Conservation (phyloP, 2,329 filamentous ascomycete genomes). For the Bipolaris gigantea region DNA sequence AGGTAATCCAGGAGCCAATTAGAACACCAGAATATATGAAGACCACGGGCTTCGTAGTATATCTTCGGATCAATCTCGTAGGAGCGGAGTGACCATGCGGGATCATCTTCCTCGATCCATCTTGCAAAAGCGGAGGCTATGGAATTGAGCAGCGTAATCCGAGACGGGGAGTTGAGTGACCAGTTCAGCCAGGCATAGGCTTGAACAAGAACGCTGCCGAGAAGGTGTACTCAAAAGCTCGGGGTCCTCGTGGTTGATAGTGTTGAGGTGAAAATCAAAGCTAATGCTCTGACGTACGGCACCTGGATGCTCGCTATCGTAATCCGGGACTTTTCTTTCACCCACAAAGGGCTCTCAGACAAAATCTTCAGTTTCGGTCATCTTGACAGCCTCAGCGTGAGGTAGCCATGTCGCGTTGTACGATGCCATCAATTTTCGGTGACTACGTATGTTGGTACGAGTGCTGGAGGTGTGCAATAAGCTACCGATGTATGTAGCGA, state of each 20-base stretch:
- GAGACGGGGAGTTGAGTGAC: not conserved
- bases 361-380: too few species aligned
- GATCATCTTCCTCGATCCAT: conserved; percentile 8
- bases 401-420: too few species aligned
- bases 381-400: too few species aligned
- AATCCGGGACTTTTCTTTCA: too few species aligned
- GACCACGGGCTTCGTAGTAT: conserved; percentile 11
- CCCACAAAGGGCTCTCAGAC: too few species aligned
- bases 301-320: conserved; percentile 8
- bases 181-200: not conserved
- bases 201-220: not conserved
- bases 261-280: conserved; percentile 17
- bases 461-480: too few species aligned
- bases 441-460: too few species aligned
- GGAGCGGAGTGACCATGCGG: conserved; percentile 1
- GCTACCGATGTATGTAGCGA: too few species aligned
- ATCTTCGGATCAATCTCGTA: conserved; percentile 9
- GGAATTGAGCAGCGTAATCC: conserved; percentile 4
- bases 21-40: conserved; percentile 20
- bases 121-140: conserved; percentile 5
- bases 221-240: not conserved
- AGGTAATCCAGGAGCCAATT: conserved; percentile 13
- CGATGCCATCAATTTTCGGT: too few species aligned
- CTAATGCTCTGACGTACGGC: conserved; percentile 10
- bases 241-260: conserved; percentile 1